These are phyloP conservation scores for Paramecium octaurelia DNA, from an alignment of 73 alveolate genomes.

Conservation along the genomic window DNA sequence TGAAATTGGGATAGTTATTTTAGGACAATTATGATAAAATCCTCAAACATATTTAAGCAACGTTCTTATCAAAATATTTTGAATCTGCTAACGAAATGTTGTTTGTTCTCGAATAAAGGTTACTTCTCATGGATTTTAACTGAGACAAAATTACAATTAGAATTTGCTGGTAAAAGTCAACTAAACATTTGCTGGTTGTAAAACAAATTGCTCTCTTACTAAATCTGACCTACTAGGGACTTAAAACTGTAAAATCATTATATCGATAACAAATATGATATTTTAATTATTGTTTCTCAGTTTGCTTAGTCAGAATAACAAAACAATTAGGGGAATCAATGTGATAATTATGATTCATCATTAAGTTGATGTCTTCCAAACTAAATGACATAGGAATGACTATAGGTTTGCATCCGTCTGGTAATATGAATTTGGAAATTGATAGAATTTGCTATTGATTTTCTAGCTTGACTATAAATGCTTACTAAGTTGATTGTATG, in stretches of 20 bases:
- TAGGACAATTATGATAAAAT: neutral
- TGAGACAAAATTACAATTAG: neutral
- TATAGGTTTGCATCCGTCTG: constrained; percentile 14
- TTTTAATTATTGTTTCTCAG: neutral
- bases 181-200: neutral
- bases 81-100: neutral
- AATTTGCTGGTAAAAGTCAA: neutral
- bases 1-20: neutral
- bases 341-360: neutral
- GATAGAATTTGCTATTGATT: neutral
- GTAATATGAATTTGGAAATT: neutral
- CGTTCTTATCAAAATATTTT: neutral
- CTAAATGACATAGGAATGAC: neutral
- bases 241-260: neutral
- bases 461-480: neutral
- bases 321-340: neutral
- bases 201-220: neutral
- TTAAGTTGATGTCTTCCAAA: neutral
- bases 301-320: neutral
- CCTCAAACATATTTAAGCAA: neutral
- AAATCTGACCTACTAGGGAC: neutral
- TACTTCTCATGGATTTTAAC: neutral
- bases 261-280: neutral
- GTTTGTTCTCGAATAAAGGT: neutral
- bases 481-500: neutral